These are phyloP conservation scores for Chaetomidium leptoderma DNA, from an alignment of 495 filamentous ascomycete species.

Conservation along the genomic window DNA sequence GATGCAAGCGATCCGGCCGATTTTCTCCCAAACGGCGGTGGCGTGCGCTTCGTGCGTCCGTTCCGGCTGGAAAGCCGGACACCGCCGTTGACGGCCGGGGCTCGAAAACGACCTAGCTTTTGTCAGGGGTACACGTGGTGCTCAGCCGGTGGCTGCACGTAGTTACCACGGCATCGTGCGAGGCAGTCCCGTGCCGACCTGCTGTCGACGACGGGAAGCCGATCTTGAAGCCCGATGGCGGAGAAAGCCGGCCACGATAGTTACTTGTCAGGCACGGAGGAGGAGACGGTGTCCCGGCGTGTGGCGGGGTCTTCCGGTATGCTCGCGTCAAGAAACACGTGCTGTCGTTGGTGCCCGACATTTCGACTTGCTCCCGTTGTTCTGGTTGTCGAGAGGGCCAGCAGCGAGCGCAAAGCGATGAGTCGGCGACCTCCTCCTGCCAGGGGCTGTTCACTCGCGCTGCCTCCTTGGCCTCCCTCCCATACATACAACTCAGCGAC, in stretches of 20 bases:
- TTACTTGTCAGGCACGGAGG: not conserved
- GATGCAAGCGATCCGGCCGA: conserved; percentile 7
- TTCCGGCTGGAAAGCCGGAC: conserved; percentile 12
- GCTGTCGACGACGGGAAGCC: not conserved
- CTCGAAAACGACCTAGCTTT: conserved; percentile 8
- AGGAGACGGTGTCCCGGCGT: not conserved
- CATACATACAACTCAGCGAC: no score
- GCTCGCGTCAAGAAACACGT: not conserved
- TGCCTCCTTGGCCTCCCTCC: not conserved
- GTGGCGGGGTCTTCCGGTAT: not conserved
- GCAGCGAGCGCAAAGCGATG: not conserved
- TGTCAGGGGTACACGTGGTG: conserved; percentile 26
- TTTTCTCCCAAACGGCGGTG: conserved; percentile 13
- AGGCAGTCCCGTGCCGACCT: conserved; percentile 6
- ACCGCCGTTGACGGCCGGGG: conserved; percentile 8
- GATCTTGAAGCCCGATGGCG: not conserved
- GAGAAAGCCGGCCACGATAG: conserved; percentile 1
- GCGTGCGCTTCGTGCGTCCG: not conserved
- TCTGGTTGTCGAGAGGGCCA: not conserved
- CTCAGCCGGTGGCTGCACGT: conserved; percentile 12
- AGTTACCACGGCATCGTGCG: not conserved
- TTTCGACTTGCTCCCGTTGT: not conserved
- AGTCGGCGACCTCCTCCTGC: not conserved
- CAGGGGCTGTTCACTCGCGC: not conserved
- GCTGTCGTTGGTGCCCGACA: not conserved